A percentile compares a stretch with the other conserved stretches of the same genome.
These are phyloP conservation scores for Casuarina glauca DNA, from an alignment of 306 rosid genomes.

Conservation along the genomic window DNA sequence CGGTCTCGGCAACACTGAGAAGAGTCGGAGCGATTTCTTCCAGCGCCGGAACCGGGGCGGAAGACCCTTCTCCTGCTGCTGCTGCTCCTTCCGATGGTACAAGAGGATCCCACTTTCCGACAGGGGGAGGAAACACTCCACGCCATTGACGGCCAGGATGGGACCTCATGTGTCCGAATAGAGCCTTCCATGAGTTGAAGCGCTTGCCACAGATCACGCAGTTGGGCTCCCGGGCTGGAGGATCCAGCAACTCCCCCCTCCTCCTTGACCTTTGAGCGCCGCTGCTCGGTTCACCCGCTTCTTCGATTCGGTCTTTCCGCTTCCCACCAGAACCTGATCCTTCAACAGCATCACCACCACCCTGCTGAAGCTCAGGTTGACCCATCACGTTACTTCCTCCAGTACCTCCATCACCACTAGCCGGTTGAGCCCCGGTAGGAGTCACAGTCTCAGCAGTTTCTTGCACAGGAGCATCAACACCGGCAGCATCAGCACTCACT, in stretches of 20 bases:
- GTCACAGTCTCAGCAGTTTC: not conserved
- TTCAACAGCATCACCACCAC: not conserved
- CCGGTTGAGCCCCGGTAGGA: not conserved
- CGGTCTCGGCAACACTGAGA: not conserved
- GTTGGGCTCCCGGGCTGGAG: not conserved
- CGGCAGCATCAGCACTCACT: not conserved
- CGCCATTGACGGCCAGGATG: slow-evolving; percentile 34
- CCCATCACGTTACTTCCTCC: not conserved
- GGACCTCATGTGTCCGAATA: slow-evolving; percentile 36
- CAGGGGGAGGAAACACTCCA: slow-evolving; percentile 31
- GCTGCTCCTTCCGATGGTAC: not conserved
- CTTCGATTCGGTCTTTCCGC: not conserved
- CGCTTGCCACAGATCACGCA: slow-evolving; percentile 24
- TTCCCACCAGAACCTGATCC: not conserved
- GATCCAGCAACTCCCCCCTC: slow-evolving; percentile 16
- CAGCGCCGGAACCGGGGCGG: not conserved
- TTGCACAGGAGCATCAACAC: not conserved
- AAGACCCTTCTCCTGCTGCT: not conserved
- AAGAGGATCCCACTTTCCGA: slow-evolving; percentile 5
- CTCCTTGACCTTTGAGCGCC: slow-evolving; percentile 1
- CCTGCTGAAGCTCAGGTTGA: not conserved
- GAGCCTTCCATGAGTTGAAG: slow-evolving; percentile 34
- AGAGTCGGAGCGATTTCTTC: slow-evolving; percentile 8
- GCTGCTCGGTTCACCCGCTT: not conserved
- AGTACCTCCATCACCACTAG: not conserved